Conservation (phyloP, 2,329 filamentous ascomycete species). For the Oidium heveae region DNA sequence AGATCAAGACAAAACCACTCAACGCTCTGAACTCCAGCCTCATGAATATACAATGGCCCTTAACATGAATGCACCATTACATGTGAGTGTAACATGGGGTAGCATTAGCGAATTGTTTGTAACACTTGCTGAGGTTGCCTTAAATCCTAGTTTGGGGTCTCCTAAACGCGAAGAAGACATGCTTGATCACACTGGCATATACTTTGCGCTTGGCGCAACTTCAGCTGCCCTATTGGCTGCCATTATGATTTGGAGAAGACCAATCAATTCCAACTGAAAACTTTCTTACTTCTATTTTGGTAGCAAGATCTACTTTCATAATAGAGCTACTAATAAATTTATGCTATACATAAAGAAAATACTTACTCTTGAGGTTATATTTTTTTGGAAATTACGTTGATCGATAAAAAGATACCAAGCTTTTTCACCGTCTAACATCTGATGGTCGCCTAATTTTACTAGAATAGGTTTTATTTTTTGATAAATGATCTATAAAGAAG, state of each 20-base stretch:
- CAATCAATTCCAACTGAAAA: conserved; percentile 10
- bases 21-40: conserved; percentile 70
- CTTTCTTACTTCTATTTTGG: neutral
- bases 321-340: too few relatives aligned
- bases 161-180: conserved; percentile 73
- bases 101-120: conserved; percentile 91
- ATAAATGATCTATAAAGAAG: too few relatives aligned
- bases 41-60: conserved; percentile 70
- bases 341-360: too few relatives aligned
- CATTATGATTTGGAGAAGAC: conserved; percentile 34
- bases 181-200: conserved; percentile 61
- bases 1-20: conserved; percentile 89
- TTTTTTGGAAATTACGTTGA: too few relatives aligned
- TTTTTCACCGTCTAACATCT: too few relatives aligned
- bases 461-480: too few relatives aligned
- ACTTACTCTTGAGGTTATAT: too few relatives aligned
- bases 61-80: conserved; percentile 74
- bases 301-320: too few relatives aligned
- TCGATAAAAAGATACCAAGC: too few relatives aligned
- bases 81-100: conserved; percentile 85
- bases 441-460: too few relatives aligned
- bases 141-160: conserved; percentile 68
- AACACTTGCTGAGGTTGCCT: conserved; percentile 69
- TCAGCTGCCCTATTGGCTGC: conserved; percentile 36
- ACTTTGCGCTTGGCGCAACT: conserved; percentile 58